Conservation (phyloP, 805 yeast species). For the Kuraishia borneana region DNA sequence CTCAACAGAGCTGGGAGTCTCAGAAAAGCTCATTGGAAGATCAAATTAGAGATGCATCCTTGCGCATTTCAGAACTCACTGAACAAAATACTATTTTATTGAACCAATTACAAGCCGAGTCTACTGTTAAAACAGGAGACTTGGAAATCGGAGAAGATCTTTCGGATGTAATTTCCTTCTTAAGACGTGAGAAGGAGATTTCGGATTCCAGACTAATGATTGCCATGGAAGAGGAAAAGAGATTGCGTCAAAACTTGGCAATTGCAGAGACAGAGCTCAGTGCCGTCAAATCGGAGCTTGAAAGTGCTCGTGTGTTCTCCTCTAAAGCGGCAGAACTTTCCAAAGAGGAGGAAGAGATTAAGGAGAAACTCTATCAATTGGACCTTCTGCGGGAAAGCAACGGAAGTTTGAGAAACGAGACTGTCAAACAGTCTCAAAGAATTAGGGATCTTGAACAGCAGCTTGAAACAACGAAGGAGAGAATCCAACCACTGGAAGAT, state of each 20-base stretch:
- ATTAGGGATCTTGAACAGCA: constrained; percentile 28
- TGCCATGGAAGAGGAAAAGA: constrained; percentile 39
- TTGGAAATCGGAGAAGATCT: constrained; percentile 14
- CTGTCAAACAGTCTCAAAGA: constrained; percentile 17
- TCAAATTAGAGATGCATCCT: constrained; percentile 31
- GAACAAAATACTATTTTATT: constrained; percentile 42
- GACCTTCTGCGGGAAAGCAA: constrained; percentile 61
- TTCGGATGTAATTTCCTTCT: constrained; percentile 44
- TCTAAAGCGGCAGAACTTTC: constrained; percentile 18
- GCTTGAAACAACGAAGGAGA: constrained; percentile 17
- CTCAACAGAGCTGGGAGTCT: constrained; percentile 33
- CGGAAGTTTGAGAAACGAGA: constrained; percentile 46
- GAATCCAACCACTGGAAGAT: constrained; percentile 34
- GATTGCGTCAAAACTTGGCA: constrained; percentile 39
- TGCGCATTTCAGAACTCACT: constrained; percentile 53
- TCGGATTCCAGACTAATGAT: constrained; percentile 47
- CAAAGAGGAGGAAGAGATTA: constrained; percentile 32
- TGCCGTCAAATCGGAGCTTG: constrained; percentile 36
- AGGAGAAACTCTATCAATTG: constrained; percentile 47
- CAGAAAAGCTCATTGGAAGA: constrained; percentile 19
- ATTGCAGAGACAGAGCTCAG: constrained; percentile 38
- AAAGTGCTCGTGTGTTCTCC: constrained; percentile 13
- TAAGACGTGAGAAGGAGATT: constrained; percentile 69
- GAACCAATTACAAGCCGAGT: constrained; percentile 43
- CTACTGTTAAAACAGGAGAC: constrained; percentile 5